Evolutionary conservation across 1,139 yeast species (phyloP), one percentile per base, ranked within the genome.

Genomic region (Candida buenavistaensis): DNA sequence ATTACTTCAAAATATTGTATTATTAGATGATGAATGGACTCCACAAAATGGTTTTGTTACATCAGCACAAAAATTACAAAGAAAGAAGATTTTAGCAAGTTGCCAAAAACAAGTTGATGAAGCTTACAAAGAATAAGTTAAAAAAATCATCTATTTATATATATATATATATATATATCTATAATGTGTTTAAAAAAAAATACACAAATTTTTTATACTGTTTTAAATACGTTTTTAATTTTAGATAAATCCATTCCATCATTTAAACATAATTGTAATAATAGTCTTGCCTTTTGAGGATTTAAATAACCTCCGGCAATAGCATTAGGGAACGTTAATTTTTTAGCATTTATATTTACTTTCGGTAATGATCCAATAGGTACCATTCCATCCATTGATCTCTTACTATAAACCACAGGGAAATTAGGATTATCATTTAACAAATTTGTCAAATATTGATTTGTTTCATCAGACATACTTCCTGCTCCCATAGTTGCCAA

Each of bases 11-110:
- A 95, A 92, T 48, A 72, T 85, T 43, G 89, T 85, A 14, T 61
- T 94, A 40, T 75, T 81, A 42, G 92, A 85, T 48, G 90, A 82
- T 33, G 99, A 94, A 68, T 94, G 98, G 97, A 90, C 97, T 33
- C 97, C 98, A 31, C 95, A 88, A 62, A 87, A 82, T 55, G 97
- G 97, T 2, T 85, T 71, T 48, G 94, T 92, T 39, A 89, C 97
- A 8, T 80, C 95, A 44, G 98, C 98, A 20, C 97, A 92, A 68
- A 94, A 94, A 65, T 75, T 94, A 52, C 96, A 92, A 70, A 83
- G 99, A 72, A 87, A 78, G 74, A 86, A 85, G 73, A 94, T 94
- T 57, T 69, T 88, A 54, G 79, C 72, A 27, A 78, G 79, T 41
- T 80, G 78, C 52, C 58, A 78, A 55, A 69, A 67, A 14, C 67